Base-by-base conservation (phyloP, 805 yeast species). In the Starmerella potacharoeniae region DNA sequence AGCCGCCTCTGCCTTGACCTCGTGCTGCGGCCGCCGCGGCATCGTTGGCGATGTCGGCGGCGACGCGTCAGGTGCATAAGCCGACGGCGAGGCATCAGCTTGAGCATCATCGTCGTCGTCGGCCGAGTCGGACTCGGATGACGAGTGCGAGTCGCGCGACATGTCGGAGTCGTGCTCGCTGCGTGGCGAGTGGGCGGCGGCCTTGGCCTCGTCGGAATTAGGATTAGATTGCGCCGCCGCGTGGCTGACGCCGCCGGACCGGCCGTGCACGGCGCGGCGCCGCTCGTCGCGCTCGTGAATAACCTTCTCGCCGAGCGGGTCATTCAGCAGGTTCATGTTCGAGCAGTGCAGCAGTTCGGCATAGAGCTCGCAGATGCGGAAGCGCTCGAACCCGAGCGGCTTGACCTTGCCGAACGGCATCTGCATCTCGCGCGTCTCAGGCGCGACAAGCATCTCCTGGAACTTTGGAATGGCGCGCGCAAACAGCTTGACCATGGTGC, bases 261-360 rank as follows among this genome's bases (percentile, higher is more conserved):
- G 37, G 29, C 49, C 49, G 49, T 47, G 58, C 14, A 51, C 55
- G 5, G 55, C 55, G 7, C 71, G 73, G 56, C 96, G 76, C 57
- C 83, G 79, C 11, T 70, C 68, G 64, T 89, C 95, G 49, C 96
- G 77, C 55, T 83, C 80, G 40, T 70, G 69, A 29, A 88, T 81
- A 45, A 87, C 76, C 34, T 75, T 74, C 68, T 86, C 83, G 53
- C 90, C 88, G 52, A 76, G 76, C 42, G 77, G 80, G 47, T 90
- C 88, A 67, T 91, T 93, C 61, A 93, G 76, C 17, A 89, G 75
- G 0, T 84, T 87, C 97, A 93, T 93, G 70, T 93, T 93, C n/a
- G 96, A 88, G 66, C 99, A 93, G 69, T 93, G 98, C 55, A 93
- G 75, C 42, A 93, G 75, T 65, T 93, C 99, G 0, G 98, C 98